Conservation (phyloP, 176 grass and related monocot genomes). For the Paspalum notatum region DNA sequence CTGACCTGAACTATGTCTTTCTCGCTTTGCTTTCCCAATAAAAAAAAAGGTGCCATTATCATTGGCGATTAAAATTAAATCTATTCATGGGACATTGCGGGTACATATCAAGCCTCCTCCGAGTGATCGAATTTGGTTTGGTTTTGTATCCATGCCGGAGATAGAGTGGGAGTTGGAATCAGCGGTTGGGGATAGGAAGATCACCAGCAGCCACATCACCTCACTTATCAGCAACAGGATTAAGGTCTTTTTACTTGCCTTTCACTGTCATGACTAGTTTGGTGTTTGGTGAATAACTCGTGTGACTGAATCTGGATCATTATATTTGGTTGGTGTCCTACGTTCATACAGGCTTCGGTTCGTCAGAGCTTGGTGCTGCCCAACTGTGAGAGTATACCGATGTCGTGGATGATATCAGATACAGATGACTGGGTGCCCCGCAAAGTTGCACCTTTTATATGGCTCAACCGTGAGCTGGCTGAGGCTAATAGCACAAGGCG, state of each 20-base stretch:
- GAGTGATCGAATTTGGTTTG: conserved; percentile 79
- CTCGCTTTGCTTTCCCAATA: conserved; percentile 50
- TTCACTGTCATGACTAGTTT: conserved; percentile 29
- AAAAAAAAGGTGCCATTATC: conserved; percentile 77
- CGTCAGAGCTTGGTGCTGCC: conserved; percentile 65
- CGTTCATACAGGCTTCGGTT: conserved; percentile 56
- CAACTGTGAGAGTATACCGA: conserved; percentile 71
- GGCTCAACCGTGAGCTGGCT: conserved; percentile 57
- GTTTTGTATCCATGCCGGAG: conserved; percentile 76
- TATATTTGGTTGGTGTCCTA: not conserved
- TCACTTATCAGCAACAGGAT: conserved; percentile 69
- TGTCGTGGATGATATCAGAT: conserved; percentile 81
- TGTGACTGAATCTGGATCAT: conserved; percentile 22
- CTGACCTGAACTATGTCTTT: conserved; percentile 15
- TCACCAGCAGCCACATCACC: conserved; percentile 67
- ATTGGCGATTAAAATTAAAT: conserved; percentile 59
- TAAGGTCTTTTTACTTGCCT: conserved; percentile 55
- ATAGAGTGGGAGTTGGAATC: conserved; percentile 81
- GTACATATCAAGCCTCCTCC: conserved; percentile 75
- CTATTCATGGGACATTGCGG: conserved; percentile 69
- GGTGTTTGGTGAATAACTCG: not conserved
- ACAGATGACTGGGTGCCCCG: conserved; percentile 83
- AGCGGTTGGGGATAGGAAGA: conserved; percentile 77
- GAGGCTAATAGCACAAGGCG: conserved; percentile 19
- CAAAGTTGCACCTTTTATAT: conserved; percentile 71